Evolutionary conservation across 176 grass and related monocot species (phyloP), one percentile per base, ranked within the genome.

Genomic region (Puccinellia tenuiflora): DNA sequence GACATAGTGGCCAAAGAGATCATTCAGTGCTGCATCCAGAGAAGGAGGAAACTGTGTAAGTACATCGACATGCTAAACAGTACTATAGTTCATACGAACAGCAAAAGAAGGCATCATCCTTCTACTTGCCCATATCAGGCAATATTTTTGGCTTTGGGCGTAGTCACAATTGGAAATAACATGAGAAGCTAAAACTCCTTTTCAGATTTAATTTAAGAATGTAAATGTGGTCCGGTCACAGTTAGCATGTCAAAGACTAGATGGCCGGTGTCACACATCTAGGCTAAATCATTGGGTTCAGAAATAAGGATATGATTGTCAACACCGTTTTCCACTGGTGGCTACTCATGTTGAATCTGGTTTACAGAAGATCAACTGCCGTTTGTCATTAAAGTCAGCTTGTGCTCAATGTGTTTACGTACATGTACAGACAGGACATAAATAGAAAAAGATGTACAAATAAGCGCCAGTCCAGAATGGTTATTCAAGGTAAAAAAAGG

Each of bases 1-100:
- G 68, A 90, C 48, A 47, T 93, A 98, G 54, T 98, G 96, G 52
- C 88, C 85, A 67, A 98, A 98, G 43, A 98, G 92, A 59, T 98
- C 93, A 33, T 77, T 93, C 73, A 95, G 57, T n/a, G 89, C 96
- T 98, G 82, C 79, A 85, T 45, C 17, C 26, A 47, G 17, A 51
- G 84, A 68, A 64, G n/a, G n/a, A 69, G 22, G 62, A 81, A 78
- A 51, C 14, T 53, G 6, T 21, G 37, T 72, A 26, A 76, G 71
- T 56, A 68, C 18, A 66, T 74, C 17, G 35, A 52, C 24, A 31
- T 12, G 21, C 17, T 33, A 69, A 65, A 11, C 16, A 46, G 43
- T 15, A 70, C 6, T 39, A 80, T 7, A 72, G 29, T 54, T 74
- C 56, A 79, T 42, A 85, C 2, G 50, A 81, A 21, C 11, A 30